Conservation (phyloP, 176 grass and related monocot genomes). For the Paspalum vaginatum region DNA sequence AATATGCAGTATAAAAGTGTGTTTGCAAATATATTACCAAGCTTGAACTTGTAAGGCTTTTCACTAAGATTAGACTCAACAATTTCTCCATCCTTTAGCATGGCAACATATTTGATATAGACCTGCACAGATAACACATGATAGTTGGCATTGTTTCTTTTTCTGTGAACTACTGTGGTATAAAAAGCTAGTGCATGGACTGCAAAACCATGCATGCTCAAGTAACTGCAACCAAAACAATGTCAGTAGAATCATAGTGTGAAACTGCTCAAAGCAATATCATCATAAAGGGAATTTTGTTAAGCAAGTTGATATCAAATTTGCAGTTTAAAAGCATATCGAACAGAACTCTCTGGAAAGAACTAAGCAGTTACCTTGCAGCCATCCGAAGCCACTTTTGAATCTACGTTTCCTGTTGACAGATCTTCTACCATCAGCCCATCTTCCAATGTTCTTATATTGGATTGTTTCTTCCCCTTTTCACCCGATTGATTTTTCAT, state of each 20-base stretch:
- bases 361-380: conserved; percentile 51
- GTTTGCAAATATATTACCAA: conserved; percentile 56
- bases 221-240: not conserved
- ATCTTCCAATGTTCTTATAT: conserved; percentile 66
- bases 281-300: conserved; percentile 10
- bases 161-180: not conserved
- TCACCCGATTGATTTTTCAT: conserved; percentile 28
- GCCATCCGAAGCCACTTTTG: conserved; percentile 71
- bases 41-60: conserved; percentile 83
- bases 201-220: not conserved
- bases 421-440: conserved; percentile 85
- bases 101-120: conserved; percentile 87
- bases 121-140: conserved; percentile 53
- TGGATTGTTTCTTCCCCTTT: conserved; percentile 46
- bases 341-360: conserved; percentile 2
- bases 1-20: not conserved
- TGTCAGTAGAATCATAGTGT: not conserved
- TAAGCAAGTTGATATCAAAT: not conserved
- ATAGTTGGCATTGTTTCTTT: not conserved
- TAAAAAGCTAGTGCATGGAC: conserved; percentile 2
- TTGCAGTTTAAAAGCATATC: conserved; percentile 29
- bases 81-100: conserved; percentile 66
- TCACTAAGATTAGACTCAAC: conserved; percentile 66
- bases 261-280: not conserved
- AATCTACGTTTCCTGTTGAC: conserved; percentile 61